phyloP scores from a whole-genome alignment of 139 green algal genomes.

The Zygnema circumcarinatum region DNA sequence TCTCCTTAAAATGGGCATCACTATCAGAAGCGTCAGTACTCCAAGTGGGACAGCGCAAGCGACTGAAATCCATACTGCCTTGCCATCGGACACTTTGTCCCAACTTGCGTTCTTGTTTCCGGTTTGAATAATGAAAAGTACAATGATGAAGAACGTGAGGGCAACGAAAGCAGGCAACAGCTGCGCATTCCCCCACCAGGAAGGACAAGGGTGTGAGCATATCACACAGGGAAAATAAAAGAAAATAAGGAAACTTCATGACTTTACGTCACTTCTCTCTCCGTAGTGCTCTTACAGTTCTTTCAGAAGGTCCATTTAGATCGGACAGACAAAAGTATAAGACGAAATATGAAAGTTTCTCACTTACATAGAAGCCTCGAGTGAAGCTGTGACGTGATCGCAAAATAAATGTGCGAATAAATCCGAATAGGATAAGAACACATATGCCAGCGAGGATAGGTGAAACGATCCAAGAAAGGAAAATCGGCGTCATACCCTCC shows the following conservation, averaged over 20 bases:
- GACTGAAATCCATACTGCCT: neutral
- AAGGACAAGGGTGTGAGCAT: too few species aligned
- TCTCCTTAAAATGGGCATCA: slow-evolving; percentile 15
- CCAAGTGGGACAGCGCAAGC: slow-evolving; percentile 5
- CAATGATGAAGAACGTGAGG: slow-evolving; percentile 8
- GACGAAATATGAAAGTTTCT: too few species aligned
- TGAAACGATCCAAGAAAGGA: slow-evolving; percentile 50
- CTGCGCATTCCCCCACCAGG: neutral
- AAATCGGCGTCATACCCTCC: slow-evolving; percentile 5
- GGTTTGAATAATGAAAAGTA: slow-evolving; percentile 25
- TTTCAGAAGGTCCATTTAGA: too few species aligned
- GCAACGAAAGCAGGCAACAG: neutral
- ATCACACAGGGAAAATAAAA: too few species aligned
- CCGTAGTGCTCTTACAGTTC: too few species aligned
- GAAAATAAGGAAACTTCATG: too few species aligned
- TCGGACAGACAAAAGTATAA: too few species aligned
- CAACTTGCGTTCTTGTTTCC: slow-evolving; percentile 20
- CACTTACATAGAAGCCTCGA: neutral
- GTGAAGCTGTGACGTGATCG: slow-evolving; percentile 14
- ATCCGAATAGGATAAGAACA: slow-evolving; percentile 3
- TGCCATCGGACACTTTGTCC: slow-evolving; percentile 2
- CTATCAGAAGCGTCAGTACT: neutral
- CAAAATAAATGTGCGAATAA: slow-evolving; percentile 17
- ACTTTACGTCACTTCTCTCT: too few species aligned
- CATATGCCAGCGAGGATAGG: slow-evolving; percentile 22